phyloP scores from a whole-genome alignment of 148 eudicot genomes.

The Chenopodium berlandieri region DNA sequence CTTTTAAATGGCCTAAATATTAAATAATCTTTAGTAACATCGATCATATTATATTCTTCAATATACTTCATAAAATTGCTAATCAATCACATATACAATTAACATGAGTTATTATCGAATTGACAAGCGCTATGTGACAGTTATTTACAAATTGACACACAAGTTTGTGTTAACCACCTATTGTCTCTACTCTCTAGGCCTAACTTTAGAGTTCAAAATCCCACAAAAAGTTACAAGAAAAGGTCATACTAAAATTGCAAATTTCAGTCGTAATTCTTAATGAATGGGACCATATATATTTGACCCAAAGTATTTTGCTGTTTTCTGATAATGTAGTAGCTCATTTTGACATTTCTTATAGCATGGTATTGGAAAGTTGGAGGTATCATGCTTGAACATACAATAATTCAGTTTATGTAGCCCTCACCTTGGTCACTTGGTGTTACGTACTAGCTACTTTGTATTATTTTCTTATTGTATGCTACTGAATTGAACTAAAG shows the following conservation, averaged over 20 bases:
- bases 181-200: not conserved
- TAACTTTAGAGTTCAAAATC: not conserved
- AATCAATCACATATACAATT: no score
- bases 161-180: no score
- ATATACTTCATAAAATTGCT: no score
- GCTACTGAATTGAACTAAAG: not conserved
- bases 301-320: conserved; percentile 9
- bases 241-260: not conserved
- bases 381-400: conserved; percentile 22
- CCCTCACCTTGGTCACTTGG: not conserved
- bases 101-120: no score
- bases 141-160: no score
- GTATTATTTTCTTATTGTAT: not conserved
- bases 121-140: no score
- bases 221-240: not conserved
- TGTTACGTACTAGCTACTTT: not conserved
- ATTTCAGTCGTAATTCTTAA: not conserved
- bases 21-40: no score
- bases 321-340: conserved; percentile 3
- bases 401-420: conserved; percentile 16
- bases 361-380: not conserved
- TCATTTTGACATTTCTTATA: not conserved
- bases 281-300: not conserved
- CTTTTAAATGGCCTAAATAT: no score
- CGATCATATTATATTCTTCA: no score